Percentiles rank a stretch among this genome's conserved stretches.
Evolutionary conservation across 1,284 basidiomycete species (phyloP).

Genomic region (Entoloma clypeatum): DNA sequence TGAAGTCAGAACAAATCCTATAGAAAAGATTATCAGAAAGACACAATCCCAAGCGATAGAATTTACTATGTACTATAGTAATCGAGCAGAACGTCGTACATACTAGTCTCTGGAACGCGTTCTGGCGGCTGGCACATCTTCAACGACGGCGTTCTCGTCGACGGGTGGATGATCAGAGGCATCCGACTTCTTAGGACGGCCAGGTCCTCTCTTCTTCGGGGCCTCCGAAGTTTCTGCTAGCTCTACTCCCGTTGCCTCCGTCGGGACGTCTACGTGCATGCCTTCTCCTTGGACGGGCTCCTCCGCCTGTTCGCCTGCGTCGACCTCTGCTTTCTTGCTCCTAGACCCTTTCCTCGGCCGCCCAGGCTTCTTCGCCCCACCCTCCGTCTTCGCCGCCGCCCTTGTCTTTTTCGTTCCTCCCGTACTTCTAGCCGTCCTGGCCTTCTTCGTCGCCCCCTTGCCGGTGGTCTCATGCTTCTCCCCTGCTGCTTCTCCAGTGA

Average conservation of each 20-base stretch:
- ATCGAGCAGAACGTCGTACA: too few species aligned
- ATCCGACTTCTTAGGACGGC: slow-evolving; percentile 13
- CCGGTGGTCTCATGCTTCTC: slow-evolving; percentile 3
- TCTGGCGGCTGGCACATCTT: slow-evolving; percentile 14
- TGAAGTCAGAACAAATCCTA: too few species aligned
- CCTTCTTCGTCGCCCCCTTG: slow-evolving; percentile 6
- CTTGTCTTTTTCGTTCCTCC: slow-evolving; percentile 4
- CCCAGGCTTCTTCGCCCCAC: slow-evolving; percentile 13
- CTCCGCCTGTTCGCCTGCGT: too few species aligned
- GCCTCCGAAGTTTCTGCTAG: background rate
- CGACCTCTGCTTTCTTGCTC: slow-evolving; percentile 10
- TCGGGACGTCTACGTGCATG: background rate
- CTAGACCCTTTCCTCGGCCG: slow-evolving; percentile 14
- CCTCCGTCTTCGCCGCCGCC: slow-evolving; percentile 1
- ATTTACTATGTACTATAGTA: too few species aligned
- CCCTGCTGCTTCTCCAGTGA: background rate
- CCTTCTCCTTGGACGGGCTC: slow-evolving; percentile 5
- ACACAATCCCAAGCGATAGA: too few species aligned
- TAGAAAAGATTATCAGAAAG: too few species aligned
- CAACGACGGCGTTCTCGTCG: slow-evolving; percentile 1
- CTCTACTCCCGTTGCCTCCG: background rate
- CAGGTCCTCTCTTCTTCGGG: slow-evolving; percentile 13
- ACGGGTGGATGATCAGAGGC: slow-evolving; percentile 8
- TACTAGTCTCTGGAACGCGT: slow-evolving; percentile 15
- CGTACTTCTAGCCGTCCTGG: slow-evolving; percentile 13